Evolutionary conservation across 371 early-diverging fungal species (phyloP).

Genomic region (Mucor sp.): DNA sequence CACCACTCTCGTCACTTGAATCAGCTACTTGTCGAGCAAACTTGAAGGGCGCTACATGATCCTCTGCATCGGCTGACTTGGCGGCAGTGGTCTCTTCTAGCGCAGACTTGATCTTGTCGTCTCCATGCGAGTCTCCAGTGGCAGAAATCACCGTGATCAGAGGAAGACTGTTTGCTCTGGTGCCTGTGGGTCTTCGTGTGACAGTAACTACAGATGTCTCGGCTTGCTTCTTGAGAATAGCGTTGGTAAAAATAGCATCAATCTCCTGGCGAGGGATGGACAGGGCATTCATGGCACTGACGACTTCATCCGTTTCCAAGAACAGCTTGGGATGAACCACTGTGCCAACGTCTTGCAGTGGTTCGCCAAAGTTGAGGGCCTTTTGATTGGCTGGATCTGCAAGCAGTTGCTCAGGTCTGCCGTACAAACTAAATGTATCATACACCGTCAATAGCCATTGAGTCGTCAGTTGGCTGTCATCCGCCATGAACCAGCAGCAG

Average conservation of each 20-base stretch:
- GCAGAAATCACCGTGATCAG: slow-evolving; percentile 35
- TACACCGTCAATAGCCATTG: slow-evolving; percentile 45
- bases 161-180: slow-evolving; percentile 44
- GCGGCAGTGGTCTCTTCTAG: background rate
- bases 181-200: slow-evolving; percentile 19
- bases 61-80: slow-evolving; percentile 8
- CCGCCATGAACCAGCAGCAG: slow-evolving; percentile 50
- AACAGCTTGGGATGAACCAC: slow-evolving; percentile 27
- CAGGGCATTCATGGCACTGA: slow-evolving; percentile 22
- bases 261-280: slow-evolving; percentile 1
- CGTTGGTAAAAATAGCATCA: slow-evolving; percentile 14
- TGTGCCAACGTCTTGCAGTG: slow-evolving; percentile 4
- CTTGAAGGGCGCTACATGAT: slow-evolving; percentile 18
- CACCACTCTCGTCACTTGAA: slow-evolving; percentile 52
- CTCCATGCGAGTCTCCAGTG: slow-evolving; percentile 8
- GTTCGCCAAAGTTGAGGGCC: slow-evolving; percentile 41
- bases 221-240: slow-evolving; percentile 8
- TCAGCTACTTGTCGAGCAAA: slow-evolving; percentile 44
- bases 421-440: slow-evolving; percentile 54
- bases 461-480: slow-evolving; percentile 33
- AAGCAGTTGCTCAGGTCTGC: slow-evolving; percentile 37
- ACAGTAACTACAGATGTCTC: background rate
- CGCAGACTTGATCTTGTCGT: background rate
- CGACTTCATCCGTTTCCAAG: slow-evolving; percentile 33
- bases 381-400: slow-evolving; percentile 24